Evolutionary conservation across 805 yeast genomes (phyloP).

Genomic region (Priceomyces haplophilus): DNA sequence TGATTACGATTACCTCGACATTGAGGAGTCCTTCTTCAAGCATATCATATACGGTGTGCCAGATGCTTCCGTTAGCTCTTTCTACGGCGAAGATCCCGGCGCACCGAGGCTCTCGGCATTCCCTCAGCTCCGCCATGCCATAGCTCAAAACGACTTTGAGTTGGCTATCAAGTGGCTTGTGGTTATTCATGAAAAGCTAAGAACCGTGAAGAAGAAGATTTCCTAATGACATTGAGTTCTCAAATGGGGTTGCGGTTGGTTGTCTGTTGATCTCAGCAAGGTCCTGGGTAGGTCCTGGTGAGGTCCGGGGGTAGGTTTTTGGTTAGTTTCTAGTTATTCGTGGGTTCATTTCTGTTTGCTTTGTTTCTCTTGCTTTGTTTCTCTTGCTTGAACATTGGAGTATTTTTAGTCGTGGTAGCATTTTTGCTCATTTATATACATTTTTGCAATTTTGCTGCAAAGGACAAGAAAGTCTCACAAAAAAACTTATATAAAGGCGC

Average conservation of each 20-base stretch:
- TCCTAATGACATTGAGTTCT: conserved; percentile 6
- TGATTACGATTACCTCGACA: conserved; percentile 17
- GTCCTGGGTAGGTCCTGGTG: no score
- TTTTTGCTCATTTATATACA: no score
- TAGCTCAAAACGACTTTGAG: conserved; percentile 21
- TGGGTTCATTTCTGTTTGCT: no score
- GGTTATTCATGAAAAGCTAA: conserved; percentile 23
- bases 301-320: no score
- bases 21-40: conserved; percentile 11
- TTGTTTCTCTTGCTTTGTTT: no score
- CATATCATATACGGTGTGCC: conserved; percentile 23
- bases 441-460: neutral
- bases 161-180: conserved; percentile 22
- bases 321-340: no score
- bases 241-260: no score
- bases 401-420: no score
- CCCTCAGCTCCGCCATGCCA: conserved; percentile 18
- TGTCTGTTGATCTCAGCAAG: no score
- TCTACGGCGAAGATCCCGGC: neutral
- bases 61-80: conserved; percentile 9
- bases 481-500: no score
- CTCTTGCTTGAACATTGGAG: no score
- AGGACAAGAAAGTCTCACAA: neutral
- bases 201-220: conserved; percentile 14
- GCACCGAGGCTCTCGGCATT: conserved; percentile 15